Percentiles rank a stretch among this genome's conserved stretches.
phyloP scores from a whole-genome alignment of 1,284 basidiomycete genomes.

The Stereum hirsutum region DNA sequence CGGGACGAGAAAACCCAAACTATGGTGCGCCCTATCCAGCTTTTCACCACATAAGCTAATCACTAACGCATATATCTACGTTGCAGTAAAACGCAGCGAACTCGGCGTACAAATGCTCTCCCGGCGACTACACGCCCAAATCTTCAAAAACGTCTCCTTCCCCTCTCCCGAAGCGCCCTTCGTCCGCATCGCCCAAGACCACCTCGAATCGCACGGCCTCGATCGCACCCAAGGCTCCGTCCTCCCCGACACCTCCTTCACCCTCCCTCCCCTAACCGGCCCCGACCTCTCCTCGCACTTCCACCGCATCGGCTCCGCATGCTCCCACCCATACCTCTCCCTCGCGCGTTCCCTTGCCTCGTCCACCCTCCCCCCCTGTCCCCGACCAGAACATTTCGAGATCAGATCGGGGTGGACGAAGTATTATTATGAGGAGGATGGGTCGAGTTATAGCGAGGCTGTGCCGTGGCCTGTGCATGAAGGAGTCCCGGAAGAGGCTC shows the following conservation, averaged over 20 bases:
- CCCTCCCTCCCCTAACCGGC: slow-evolving; percentile 82
- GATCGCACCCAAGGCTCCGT: slow-evolving; percentile 75
- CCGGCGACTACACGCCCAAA: slow-evolving; percentile 67
- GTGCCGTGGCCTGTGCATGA: slow-evolving; percentile 54
- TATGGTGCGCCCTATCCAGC: not conserved
- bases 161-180: slow-evolving; percentile 54
- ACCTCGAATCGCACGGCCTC: slow-evolving; percentile 74
- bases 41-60: not conserved
- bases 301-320: slow-evolving; percentile 63
- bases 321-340: slow-evolving; percentile 76
- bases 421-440: slow-evolving; percentile 61
- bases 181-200: slow-evolving; percentile 71
- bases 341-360: slow-evolving; percentile 62
- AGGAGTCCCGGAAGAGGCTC: slow-evolving; percentile 57
- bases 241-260: slow-evolving; percentile 72
- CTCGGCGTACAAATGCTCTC: slow-evolving; percentile 92
- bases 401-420: slow-evolving; percentile 86
- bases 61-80: not conserved
- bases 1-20: no score
- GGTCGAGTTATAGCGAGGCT: slow-evolving; percentile 56
- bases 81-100: slow-evolving; percentile 68
- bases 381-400: slow-evolving; percentile 72
- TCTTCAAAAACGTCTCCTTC: slow-evolving; percentile 70
- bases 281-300: slow-evolving; percentile 86
- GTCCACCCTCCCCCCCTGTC: slow-evolving; percentile 47